Base-by-base conservation (phyloP, 352 stramenopile genomes). In the Globisporangium cederbergense region DNA sequence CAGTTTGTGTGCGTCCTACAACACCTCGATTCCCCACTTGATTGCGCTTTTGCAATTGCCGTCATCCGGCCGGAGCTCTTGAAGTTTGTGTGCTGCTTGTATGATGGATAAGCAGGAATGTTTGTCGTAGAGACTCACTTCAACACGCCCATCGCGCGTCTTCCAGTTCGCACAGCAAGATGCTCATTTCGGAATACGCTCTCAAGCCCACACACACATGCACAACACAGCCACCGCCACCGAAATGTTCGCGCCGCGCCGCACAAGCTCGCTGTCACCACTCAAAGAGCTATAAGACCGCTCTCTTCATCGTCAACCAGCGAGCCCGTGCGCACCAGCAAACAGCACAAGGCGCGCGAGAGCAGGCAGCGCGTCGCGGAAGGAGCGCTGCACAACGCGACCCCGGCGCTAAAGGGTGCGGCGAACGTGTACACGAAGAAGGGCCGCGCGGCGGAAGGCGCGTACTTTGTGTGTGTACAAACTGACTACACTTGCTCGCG, bases 351-450 rank as follows among this genome's bases (percentile, higher is more conserved):
- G 16, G 9, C 51, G 18, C 51, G 28, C n/a, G 51, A 57, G 16
- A 57, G 43, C 51, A 16, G 51, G n/a, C 30, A 57, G 51, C 51
- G 51, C 30, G 28, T 43, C 18, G 51, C 51, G 51, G 30, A 57
- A 43, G 51, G 30, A 10, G 51, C 51, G 51, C 28, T 57, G 14
- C 51, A 57, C 30, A 34, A 32, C 13, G 30, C 28, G 16, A 42
- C 30, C 4, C 30, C 51, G 11, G 51, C 30, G 28, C 16, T 57
- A 30, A 42, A 57, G 20, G 16, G n/a, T 30, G 28, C 16, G 51
- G 51, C 30, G 16, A 7, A 57, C 10, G 20, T 57, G 51, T 57
- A 57, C 51, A 57, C 28, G 51, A 43, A 57, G 51, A 57, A 57
- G 34, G 51, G 51, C 20, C 18, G 28, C 28, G 51, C 51, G 18